Evolutionary conservation across 2,329 filamentous ascomycete species (phyloP).

Genomic region (Epichloe elymi): DNA sequence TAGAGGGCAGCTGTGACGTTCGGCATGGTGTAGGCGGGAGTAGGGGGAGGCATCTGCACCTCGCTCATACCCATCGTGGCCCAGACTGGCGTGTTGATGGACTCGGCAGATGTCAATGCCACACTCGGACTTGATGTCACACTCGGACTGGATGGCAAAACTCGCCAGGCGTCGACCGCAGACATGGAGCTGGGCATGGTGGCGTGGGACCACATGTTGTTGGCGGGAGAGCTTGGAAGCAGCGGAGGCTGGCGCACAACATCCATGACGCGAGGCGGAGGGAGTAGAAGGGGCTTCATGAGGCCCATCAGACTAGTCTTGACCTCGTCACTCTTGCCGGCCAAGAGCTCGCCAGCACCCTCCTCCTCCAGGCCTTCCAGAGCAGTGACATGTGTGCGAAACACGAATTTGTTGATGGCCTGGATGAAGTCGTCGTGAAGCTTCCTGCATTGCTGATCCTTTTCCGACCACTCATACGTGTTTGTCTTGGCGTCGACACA

Average conservation of each 20-base stretch:
- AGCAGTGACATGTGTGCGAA: conserved; percentile 73
- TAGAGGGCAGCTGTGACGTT: conserved; percentile 61
- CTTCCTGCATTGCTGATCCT: conserved; percentile 93
- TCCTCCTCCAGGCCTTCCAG: conserved; percentile 95
- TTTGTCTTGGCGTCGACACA: conserved; percentile 78
- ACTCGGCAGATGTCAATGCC: conserved; percentile 57
- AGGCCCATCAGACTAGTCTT: conserved; percentile 74
- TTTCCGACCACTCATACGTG: conserved; percentile 92
- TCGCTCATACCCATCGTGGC: conserved; percentile 63
- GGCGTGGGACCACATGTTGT: conserved; percentile 70
- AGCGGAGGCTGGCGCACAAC: conserved; percentile 76
- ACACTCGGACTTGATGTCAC: conserved; percentile 75
- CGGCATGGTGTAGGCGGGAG: conserved; percentile 62
- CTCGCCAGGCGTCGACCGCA: conserved; percentile 75
- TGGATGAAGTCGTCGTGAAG: conserved; percentile 94
- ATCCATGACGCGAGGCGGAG: conserved; percentile 79
- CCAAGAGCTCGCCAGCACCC: conserved; percentile 82
- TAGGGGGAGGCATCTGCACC: conserved; percentile 66
- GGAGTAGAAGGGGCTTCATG: conserved; percentile 76
- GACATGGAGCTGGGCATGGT: conserved; percentile 52
- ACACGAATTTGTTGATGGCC: conserved; percentile 95
- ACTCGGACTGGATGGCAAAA: conserved; percentile 79
- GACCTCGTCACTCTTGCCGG: conserved; percentile 85
- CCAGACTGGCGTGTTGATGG: conserved; percentile 60
- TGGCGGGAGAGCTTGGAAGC: conserved; percentile 67